These are phyloP conservation scores for Colletotrichum euphorbiae DNA, from an alignment of 2,329 filamentous ascomycete genomes.

Conservation along the genomic window DNA sequence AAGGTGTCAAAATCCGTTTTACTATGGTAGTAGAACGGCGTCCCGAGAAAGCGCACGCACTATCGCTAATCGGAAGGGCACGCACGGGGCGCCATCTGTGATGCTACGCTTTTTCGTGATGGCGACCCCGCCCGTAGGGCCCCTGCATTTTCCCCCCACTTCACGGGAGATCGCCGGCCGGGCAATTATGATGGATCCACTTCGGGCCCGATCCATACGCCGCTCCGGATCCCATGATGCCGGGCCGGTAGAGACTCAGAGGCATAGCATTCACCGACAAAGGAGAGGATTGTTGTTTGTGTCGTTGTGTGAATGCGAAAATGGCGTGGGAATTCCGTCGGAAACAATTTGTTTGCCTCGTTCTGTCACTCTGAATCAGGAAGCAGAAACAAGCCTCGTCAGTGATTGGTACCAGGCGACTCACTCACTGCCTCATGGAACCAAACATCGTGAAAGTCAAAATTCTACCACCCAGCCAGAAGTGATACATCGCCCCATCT, in stretches of 20 bases:
- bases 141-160: constrained; percentile 10
- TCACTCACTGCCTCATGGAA: too few species aligned
- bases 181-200: not conserved
- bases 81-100: constrained; percentile 22
- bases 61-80: constrained; percentile 29
- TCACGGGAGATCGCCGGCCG: constrained; percentile 24
- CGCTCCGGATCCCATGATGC: not conserved
- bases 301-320: too few species aligned
- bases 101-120: constrained; percentile 15
- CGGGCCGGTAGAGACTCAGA: not conserved
- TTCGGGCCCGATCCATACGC: constrained; percentile 7
- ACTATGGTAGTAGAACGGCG: constrained; percentile 19
- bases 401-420: too few species aligned
- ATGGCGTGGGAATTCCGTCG: too few species aligned
- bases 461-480: too few species aligned
- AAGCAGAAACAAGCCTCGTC: too few species aligned
- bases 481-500: too few species aligned
- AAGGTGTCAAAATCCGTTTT: constrained; percentile 30
- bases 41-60: constrained; percentile 19
- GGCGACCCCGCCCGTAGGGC: constrained; percentile 28
- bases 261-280: not conserved
- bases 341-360: too few species aligned
- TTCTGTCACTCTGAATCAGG: too few species aligned
- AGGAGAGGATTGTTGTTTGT: too few species aligned
- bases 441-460: too few species aligned